phyloP scores from a whole-genome alignment of 2,329 filamentous ascomycete genomes.

The Xylariaceae sp. region DNA sequence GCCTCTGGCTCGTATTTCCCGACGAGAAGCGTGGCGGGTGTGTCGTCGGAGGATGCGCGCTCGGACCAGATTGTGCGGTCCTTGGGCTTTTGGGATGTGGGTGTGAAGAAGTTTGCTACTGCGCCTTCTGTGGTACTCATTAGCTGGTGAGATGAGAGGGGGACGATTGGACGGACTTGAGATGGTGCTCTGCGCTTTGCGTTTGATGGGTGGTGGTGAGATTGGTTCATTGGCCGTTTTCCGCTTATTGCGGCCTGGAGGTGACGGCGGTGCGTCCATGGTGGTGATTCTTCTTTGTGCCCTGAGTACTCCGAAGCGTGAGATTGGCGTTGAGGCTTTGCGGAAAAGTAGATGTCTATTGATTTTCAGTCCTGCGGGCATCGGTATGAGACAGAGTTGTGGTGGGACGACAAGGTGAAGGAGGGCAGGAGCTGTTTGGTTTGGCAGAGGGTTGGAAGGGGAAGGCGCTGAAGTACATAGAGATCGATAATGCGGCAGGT shows the following conservation, averaged over 20 bases:
- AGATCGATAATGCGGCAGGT: too few relatives aligned
- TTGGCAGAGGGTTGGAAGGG: neutral
- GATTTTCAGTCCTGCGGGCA: too few relatives aligned
- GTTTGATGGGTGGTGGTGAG: slow-evolving; percentile 52
- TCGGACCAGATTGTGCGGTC: slow-evolving; percentile 70
- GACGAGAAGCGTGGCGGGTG: slow-evolving; percentile 62
- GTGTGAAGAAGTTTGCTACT: slow-evolving; percentile 84
- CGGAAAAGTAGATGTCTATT: too few relatives aligned
- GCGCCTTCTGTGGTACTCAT: slow-evolving; percentile 50
- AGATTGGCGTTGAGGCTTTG: neutral
- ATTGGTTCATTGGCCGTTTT: slow-evolving; percentile 37
- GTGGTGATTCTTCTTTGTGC: neutral
- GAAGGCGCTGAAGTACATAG: too few relatives aligned
- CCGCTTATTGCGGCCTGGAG: slow-evolving; percentile 18
- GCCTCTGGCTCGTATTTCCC: slow-evolving; percentile 60
- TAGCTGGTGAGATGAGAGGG: too few relatives aligned
- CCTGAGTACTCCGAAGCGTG: neutral
- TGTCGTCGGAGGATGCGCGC: slow-evolving; percentile 50
- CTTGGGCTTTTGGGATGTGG: slow-evolving; percentile 76
- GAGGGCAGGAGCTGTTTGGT: neutral
- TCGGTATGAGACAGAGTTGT: too few relatives aligned
- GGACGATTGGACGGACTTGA: slow-evolving; percentile 39
- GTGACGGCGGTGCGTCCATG: slow-evolving; percentile 9
- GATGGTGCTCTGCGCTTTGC: slow-evolving; percentile 48
- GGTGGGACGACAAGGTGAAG: too few relatives aligned